phyloP scores from a whole-genome alignment of 305 asterid species.

The Stenogyne calaminthoides region DNA sequence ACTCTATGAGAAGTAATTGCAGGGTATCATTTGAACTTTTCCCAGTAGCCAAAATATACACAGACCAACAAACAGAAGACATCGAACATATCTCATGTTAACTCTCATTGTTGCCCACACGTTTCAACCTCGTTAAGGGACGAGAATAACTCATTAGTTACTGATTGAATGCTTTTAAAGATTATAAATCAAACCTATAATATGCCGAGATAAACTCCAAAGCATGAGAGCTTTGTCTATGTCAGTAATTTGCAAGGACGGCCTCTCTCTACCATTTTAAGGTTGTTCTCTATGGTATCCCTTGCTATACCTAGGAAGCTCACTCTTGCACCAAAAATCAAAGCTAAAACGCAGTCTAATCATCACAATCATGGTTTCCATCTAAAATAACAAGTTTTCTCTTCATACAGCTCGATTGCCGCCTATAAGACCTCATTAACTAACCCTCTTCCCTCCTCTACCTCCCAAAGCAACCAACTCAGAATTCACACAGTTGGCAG shows the following conservation, averaged over 20 bases:
- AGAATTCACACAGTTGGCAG: neutral
- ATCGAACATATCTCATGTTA: neutral
- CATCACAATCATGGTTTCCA: neutral
- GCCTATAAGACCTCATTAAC: neutral
- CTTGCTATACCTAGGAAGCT: neutral
- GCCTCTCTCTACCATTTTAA: neutral
- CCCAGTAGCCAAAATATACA: constrained; percentile 9
- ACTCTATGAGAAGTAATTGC: neutral
- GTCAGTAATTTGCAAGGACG: neutral
- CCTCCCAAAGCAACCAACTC: neutral
- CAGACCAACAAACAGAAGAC: neutral
- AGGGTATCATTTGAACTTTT: constrained; percentile 7
- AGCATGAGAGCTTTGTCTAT: neutral
- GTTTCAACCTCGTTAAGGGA: neutral
- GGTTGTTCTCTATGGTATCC: neutral
- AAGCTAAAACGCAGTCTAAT: neutral
- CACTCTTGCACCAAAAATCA: neutral
- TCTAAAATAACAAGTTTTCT: neutral
- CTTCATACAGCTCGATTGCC: neutral
- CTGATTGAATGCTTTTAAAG: neutral
- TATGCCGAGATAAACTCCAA: neutral
- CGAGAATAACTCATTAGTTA: neutral
- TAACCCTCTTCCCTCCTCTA: neutral
- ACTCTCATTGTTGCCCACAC: neutral
- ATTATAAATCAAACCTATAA: neutral